These are phyloP conservation scores for Meripilus lineatus DNA, from an alignment of 1,284 basidiomycete genomes.

Conservation along the genomic window DNA sequence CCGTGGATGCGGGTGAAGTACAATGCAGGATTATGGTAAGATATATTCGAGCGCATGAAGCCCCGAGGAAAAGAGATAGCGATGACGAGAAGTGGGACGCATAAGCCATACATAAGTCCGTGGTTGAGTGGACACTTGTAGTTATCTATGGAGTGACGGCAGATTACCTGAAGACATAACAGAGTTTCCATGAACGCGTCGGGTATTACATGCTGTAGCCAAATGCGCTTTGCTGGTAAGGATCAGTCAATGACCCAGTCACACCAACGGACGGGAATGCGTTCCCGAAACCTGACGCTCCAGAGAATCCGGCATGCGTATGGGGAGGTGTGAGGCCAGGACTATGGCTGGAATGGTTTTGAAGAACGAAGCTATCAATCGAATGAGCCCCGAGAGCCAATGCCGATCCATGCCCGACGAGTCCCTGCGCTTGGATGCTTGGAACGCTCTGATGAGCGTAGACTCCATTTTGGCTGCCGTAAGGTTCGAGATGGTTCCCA, in stretches of 20 bases:
- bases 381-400: conserved; percentile 59
- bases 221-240: conserved; percentile 68
- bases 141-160: background rate
- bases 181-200: background rate
- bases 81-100: conserved; percentile 30
- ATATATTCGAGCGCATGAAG: conserved; percentile 27
- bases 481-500: conserved; percentile 63
- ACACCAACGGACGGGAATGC: conserved; percentile 43
- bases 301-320: conserved; percentile 51
- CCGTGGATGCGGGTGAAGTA: conserved; percentile 61
- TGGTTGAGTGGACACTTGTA: background rate
- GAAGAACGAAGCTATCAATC: conserved; percentile 75
- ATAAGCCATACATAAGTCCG: conserved; percentile 24
- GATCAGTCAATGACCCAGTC: conserved; percentile 54
- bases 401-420: conserved; percentile 34
- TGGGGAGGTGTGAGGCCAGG: conserved; percentile 53
- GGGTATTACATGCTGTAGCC: conserved; percentile 70
- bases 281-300: conserved; percentile 49
- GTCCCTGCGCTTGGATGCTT: conserved; percentile 44
- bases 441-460: conserved; percentile 47
- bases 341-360: conserved; percentile 61
- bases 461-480: conserved; percentile 55
- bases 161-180: too few species aligned
- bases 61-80: conserved; percentile 24
- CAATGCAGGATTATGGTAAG: conserved; percentile 51